Percentiles rank a stretch among this genome's conserved stretches.
These are phyloP conservation scores for Fraxinus sp. DNA, from an alignment of 305 asterid species.

Conservation along the genomic window DNA sequence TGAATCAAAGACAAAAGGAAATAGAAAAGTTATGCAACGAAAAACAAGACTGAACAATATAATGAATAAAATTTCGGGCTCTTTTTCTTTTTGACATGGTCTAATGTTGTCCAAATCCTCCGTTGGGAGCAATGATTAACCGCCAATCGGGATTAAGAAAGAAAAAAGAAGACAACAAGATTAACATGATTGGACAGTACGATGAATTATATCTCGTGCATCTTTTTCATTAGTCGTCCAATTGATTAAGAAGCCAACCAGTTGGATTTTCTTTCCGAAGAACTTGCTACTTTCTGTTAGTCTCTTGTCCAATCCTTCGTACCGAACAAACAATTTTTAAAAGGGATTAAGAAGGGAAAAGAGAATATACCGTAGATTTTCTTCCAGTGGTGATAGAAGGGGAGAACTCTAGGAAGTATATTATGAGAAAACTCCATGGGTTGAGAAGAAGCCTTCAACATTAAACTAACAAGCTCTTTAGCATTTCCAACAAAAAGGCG, in stretches of 20 bases:
- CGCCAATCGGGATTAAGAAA: not conserved
- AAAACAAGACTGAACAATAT: not conserved
- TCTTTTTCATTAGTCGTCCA: not conserved
- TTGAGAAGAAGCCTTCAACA: slow-evolving; percentile 57
- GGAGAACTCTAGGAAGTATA: slow-evolving; percentile 85
- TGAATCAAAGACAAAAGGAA: not conserved
- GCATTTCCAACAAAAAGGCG: slow-evolving; percentile 74
- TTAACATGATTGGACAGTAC: not conserved
- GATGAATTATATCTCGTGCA: not conserved
- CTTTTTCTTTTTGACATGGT: not conserved
- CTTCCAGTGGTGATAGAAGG: slow-evolving; percentile 94
- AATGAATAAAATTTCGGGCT: not conserved
- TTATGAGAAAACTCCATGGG: slow-evolving; percentile 76
- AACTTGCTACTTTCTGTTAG: not conserved
- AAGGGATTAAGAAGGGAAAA: not conserved
- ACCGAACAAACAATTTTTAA: not conserved
- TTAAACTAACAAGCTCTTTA: slow-evolving; percentile 65
- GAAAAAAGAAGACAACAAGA: not conserved
- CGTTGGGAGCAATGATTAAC: not conserved
- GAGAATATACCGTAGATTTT: slow-evolving; percentile 63
- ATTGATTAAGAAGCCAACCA: not conserved
- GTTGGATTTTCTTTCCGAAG: not conserved
- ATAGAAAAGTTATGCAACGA: not conserved
- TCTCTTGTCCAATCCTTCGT: not conserved
- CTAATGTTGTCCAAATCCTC: not conserved